Evolutionary conservation across 2,329 filamentous ascomycete genomes (phyloP).

Genomic region (Colletotrichum liaoningense): DNA sequence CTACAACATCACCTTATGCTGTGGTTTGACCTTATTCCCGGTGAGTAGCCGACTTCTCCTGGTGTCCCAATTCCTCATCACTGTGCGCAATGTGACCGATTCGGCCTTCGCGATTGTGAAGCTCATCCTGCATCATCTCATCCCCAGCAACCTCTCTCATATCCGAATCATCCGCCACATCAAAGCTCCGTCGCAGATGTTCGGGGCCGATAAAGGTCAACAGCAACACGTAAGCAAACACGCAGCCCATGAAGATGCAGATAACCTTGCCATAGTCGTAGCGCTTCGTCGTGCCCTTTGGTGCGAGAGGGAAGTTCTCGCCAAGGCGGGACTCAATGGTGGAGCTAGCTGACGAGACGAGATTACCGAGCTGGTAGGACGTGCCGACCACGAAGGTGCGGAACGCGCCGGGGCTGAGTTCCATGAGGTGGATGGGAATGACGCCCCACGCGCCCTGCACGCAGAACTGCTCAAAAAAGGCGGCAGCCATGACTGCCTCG

Average conservation of each 20-base stretch:
- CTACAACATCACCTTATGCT: background rate
- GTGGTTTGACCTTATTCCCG: background rate
- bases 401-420: conserved; percentile 78
- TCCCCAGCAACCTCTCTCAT: conserved; percentile 58
- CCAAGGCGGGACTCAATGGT: conserved; percentile 83
- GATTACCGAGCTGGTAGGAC: conserved; percentile 81
- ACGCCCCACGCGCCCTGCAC: conserved; percentile 83
- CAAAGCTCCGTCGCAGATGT: conserved; percentile 62
- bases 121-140: conserved; percentile 42
- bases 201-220: conserved; percentile 73
- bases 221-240: conserved; percentile 73
- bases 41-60: conserved; percentile 33
- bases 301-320: conserved; percentile 77
- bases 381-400: conserved; percentile 81
- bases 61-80: conserved; percentile 31
- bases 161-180: conserved; percentile 60
- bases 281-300: conserved; percentile 59
- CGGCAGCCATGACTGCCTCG: conserved; percentile 77
- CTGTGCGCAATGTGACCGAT: background rate
- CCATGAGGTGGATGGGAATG: conserved; percentile 83
- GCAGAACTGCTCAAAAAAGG: conserved; percentile 87
- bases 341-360: conserved; percentile 75
- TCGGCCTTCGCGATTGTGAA: conserved; percentile 6
- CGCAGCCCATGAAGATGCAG: conserved; percentile 90
- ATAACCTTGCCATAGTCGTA: conserved; percentile 88